Evolutionary conservation across 2,329 filamentous ascomycete genomes (phyloP).

Genomic region (Dothistroma pini): DNA sequence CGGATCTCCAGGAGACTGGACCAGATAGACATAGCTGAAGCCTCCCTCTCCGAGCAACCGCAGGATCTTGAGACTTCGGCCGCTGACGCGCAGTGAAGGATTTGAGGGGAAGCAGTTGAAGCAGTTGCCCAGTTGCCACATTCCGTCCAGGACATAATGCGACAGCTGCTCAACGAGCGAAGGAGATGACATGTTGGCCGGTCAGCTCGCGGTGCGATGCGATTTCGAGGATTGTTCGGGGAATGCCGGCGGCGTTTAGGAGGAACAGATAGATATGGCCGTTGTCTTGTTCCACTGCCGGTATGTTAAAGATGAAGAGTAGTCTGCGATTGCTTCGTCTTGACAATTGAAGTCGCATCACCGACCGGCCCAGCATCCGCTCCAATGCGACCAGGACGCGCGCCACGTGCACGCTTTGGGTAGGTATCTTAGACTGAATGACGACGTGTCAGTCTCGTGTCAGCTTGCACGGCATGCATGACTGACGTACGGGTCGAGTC

Average conservation of each 20-base stretch:
- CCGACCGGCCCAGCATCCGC: background rate
- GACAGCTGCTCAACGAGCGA: constrained; percentile 33
- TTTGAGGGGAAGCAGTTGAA: constrained; percentile 94
- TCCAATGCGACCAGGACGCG: background rate
- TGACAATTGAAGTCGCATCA: background rate
- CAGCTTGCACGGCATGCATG: no score
- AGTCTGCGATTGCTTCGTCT: no score
- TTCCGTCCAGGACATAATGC: constrained; percentile 73
- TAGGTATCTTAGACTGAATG: background rate
- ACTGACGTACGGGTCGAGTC: no score
- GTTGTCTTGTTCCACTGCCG: background rate
- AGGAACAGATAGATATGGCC: background rate
- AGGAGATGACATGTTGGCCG: constrained; percentile 26
- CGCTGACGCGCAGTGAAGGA: constrained; percentile 93
- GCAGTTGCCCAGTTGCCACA: constrained; percentile 92
- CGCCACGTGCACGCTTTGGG: background rate
- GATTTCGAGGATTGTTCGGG: no score
- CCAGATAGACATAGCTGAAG: constrained; percentile 98
- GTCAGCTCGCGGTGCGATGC: background rate
- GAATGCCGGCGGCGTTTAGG: no score
- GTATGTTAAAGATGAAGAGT: background rate
- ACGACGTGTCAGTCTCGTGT: background rate
- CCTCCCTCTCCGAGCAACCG: constrained; percentile 94
- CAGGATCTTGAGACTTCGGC: constrained; percentile 90
- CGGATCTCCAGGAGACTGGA: constrained; percentile 80